A percentile compares a stretch with the other conserved stretches of the same genome.
Conservation (phyloP, 345 rosid genomes). For the Turritis glabra region DNA sequence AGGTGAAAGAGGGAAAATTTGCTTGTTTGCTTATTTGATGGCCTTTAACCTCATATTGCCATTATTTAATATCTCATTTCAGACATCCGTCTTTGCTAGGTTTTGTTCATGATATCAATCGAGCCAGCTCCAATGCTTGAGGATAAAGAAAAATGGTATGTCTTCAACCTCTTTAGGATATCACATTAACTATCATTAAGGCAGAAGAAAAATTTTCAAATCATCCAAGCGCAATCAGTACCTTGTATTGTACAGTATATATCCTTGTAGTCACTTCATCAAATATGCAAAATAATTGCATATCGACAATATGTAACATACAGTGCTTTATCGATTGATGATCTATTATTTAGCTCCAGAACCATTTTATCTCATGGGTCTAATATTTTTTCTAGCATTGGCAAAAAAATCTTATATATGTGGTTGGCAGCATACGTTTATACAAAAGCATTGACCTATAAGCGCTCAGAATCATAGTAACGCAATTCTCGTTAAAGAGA, state of each 20-base stretch:
- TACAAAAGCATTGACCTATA: not conserved
- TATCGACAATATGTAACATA: not conserved
- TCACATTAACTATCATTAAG: not conserved
- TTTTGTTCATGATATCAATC: constrained; percentile 91
- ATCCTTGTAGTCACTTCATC: not conserved
- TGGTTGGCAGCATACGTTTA: not conserved
- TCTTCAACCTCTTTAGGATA: constrained; percentile 30
- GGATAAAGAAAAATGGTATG: constrained; percentile 99
- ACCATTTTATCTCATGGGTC: not conserved
- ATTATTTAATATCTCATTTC: constrained; percentile 30
- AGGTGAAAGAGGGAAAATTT: not conserved
- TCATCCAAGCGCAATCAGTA: constrained; percentile 12
- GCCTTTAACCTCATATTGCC: not conserved
- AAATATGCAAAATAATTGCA: not conserved
- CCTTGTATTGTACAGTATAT: not conserved
- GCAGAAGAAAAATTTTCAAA: not conserved
- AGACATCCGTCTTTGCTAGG: constrained; percentile 53
- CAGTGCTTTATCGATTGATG: constrained; percentile 11
- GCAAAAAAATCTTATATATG: not conserved
- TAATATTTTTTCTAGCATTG: constrained; percentile 2
- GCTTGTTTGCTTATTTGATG: constrained; percentile 15
- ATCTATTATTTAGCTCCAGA: constrained; percentile 9
- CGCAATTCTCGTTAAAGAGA: not conserved
- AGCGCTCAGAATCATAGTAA: constrained; percentile 16
- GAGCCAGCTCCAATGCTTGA: constrained; percentile 99